Evolutionary conservation across 306 rosid species (phyloP), one percentile per base, ranked within the genome.

Genomic region (Nissolia schottii): DNA sequence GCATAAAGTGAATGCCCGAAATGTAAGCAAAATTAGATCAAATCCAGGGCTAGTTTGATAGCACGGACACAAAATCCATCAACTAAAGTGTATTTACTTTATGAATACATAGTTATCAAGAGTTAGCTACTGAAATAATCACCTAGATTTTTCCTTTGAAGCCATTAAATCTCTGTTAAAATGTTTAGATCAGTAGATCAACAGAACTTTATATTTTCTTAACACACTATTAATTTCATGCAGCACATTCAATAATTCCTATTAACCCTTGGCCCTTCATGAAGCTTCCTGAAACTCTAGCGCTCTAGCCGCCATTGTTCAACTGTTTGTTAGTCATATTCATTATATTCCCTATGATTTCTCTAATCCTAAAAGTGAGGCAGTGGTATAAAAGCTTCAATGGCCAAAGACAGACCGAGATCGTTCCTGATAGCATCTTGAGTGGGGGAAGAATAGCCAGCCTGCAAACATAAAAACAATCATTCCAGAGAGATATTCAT

Each of bases 371-470:
- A 76, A 15, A 10, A 58, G 31, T 34, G 29, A 62, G 49, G 54
- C 22, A 74, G 19, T 16, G 13, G 46, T 23, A 25, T 63, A 20
- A 18, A 38, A 38, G 13, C 40, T 40, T 28, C 28, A 54, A 35
- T 27, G 58, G 88, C 83, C 74, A 91, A 64, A 69, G 97, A 73
- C 45, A 94, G 82, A 72, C 28, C 66, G 70, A 91, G 90, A 77
- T 94, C 97, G 60, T 74, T 32, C 13, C 73, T 81, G 77, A 94
- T 87, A 62, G 87, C 99, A 67, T 73, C 75, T 73, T 91, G 91
- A 57, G 94, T 77, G 12, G 99, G 99, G 22, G 99, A 94, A 50
- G 99, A 94, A 80, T 89, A 94, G 65, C 97, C 97, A 28, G 65
- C 92, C 99, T 94, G 90, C 12, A 80, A 77, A 57, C 59, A 28